Conservation (phyloP, 225 moss, liverwort and hornwort genomes). For the Sphagnum tenellum region DNA sequence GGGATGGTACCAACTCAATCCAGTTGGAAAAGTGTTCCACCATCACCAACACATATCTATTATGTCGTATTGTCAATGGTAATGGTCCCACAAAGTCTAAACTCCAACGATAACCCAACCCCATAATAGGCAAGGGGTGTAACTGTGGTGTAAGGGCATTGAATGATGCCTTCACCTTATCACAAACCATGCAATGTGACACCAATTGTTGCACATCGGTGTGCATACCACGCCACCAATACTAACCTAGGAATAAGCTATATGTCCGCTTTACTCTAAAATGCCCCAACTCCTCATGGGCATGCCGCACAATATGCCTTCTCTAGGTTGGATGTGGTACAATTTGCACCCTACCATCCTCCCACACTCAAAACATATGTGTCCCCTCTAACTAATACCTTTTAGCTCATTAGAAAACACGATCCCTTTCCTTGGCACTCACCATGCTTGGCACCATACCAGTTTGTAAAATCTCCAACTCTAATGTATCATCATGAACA, state of each 20-base stretch:
- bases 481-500: too few relatives aligned
- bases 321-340: too few relatives aligned
- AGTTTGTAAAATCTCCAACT: too few relatives aligned
- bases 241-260: neutral
- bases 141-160: neutral
- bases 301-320: too few relatives aligned
- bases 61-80: neutral
- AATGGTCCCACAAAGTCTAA: neutral
- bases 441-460: too few relatives aligned
- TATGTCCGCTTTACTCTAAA: neutral
- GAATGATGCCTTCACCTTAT: neutral
- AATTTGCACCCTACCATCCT: too few relatives aligned
- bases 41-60: neutral
- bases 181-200: neutral
- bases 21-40: neutral
- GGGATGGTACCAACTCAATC: neutral
- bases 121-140: neutral
- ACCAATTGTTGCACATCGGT: neutral
- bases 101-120: neutral
- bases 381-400: too few relatives aligned
- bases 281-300: too few relatives aligned
- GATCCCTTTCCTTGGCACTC: neutral
- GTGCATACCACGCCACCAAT: slow-evolving; percentile 3
- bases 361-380: too few relatives aligned
- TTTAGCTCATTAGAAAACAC: neutral